Evolutionary conservation across 768 basidiomycete genomes (phyloP).

Genomic region (Lactarius trivialis): DNA sequence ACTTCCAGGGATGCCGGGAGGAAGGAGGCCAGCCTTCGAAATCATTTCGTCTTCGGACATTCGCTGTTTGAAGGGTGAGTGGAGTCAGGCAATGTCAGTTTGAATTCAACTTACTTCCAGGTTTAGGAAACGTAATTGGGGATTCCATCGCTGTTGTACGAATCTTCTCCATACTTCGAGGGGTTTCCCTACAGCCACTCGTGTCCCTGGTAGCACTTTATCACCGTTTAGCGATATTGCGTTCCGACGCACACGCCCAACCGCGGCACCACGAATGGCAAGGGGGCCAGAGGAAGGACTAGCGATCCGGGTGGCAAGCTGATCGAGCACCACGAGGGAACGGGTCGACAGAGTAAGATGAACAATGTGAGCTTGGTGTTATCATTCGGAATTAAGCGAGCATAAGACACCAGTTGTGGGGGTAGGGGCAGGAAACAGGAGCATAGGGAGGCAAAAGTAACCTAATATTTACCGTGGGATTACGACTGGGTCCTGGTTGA

Average conservation of each 20-base stretch:
- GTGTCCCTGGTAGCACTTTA: conserved; percentile 19
- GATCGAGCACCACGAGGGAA: conserved; percentile 27
- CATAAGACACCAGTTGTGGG: conserved; percentile 22
- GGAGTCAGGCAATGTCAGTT: background rate
- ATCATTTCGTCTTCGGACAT: conserved; percentile 75
- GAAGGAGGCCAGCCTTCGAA: conserved; percentile 58
- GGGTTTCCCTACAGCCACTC: conserved; percentile 31
- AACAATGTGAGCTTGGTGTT: conserved; percentile 37
- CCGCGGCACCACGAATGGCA: conserved; percentile 60
- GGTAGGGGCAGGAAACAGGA: conserved; percentile 18
- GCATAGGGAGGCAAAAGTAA: conserved; percentile 29
- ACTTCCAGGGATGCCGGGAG: conserved; percentile 64
- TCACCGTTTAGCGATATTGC: conserved; percentile 35
- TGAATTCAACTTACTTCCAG: conserved; percentile 57
- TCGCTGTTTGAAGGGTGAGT: conserved; percentile 39
- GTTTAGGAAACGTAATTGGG: conserved; percentile 64
- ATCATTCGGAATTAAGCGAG: conserved; percentile 26
- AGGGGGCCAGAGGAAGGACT: conserved; percentile 40
- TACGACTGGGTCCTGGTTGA: conserved; percentile 40
- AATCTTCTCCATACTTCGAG: conserved; percentile 74
- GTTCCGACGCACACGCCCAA: conserved; percentile 55
- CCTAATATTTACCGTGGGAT: conserved; percentile 63
- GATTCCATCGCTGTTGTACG: conserved; percentile 66
- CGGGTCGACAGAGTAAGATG: conserved; percentile 35
- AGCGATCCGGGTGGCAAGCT: conserved; percentile 40